Conservation (phyloP, 2,329 filamentous ascomycete genomes). For the Colletotrichum costaricense region DNA sequence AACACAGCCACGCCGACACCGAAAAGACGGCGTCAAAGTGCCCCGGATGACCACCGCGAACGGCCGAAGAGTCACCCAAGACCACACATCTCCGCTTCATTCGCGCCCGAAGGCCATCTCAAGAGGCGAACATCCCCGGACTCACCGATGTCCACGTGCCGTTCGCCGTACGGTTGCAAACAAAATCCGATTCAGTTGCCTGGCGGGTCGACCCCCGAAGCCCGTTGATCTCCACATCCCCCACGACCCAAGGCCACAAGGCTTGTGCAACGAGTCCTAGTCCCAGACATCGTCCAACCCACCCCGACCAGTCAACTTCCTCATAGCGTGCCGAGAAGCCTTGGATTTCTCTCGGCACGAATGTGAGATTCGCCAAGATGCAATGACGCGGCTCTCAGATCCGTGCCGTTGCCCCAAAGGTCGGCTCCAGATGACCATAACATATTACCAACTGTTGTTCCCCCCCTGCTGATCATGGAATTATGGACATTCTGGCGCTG, state of each 20-base stretch:
- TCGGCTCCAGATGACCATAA: not conserved
- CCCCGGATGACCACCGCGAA: not conserved
- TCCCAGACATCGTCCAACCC: constrained; percentile 6
- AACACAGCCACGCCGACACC: constrained; percentile 28
- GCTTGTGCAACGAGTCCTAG: constrained; percentile 16
- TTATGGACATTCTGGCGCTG: not conserved
- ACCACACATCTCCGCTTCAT: not conserved
- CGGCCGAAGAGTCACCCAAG: not conserved
- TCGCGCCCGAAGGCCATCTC: not conserved
- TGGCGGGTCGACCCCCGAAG: not conserved
- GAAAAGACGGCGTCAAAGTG: constrained; percentile 16
- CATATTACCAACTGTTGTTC: not conserved
- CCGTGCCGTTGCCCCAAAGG: constrained; percentile 1
- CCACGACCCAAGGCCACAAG: constrained; percentile 14
- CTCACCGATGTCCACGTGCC: constrained; percentile 25
- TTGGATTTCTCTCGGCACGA: constrained; percentile 26
- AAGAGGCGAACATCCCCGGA: constrained; percentile 2
- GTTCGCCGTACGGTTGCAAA: not conserved
- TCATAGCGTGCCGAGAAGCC: constrained; percentile 24
- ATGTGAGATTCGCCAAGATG: constrained; percentile 27
- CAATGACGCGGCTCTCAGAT: constrained; percentile 30
- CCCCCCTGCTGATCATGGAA: not conserved
- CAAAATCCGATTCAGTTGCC: not conserved
- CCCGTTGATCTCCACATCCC: not conserved
- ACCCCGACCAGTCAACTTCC: constrained; percentile 7